These are phyloP conservation scores for Fusarium tupiense DNA, from an alignment of 2,329 filamentous ascomycete genomes.

Conservation along the genomic window DNA sequence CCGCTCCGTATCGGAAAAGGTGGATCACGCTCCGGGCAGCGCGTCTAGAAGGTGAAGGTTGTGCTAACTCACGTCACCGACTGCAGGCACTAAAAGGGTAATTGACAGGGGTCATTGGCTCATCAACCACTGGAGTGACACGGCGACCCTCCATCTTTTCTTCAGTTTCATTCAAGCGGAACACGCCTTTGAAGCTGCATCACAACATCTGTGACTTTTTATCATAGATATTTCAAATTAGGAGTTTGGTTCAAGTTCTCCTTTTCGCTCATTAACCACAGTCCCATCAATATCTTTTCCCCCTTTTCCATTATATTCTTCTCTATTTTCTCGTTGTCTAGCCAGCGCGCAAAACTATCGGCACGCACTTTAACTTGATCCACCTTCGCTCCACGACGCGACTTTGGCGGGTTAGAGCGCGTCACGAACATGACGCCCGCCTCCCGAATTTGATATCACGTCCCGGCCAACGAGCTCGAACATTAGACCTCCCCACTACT, in stretches of 20 bases:
- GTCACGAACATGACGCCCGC: slow-evolving; percentile 54
- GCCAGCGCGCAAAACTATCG: slow-evolving; percentile 29
- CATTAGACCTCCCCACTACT: slow-evolving; percentile 29
- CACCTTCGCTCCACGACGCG: slow-evolving; percentile 46
- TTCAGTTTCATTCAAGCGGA: slow-evolving; percentile 3
- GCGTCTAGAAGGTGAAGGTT: slow-evolving; percentile 5
- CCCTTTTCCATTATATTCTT: background rate
- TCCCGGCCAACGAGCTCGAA: slow-evolving; percentile 36
- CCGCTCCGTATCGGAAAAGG: slow-evolving; percentile 15
- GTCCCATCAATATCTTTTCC: background rate
- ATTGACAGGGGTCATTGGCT: slow-evolving; percentile 12
- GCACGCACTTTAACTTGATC: slow-evolving; percentile 38
- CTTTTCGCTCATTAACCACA: background rate
- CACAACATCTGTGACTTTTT: slow-evolving; percentile 12
- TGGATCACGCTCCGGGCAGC: slow-evolving; percentile 7
- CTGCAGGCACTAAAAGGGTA: slow-evolving; percentile 30
- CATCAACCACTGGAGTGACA: slow-evolving; percentile 36
- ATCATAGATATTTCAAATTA: background rate
- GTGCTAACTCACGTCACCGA: slow-evolving; percentile 31
- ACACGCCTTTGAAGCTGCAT: slow-evolving; percentile 19
- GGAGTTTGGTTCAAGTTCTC: background rate
- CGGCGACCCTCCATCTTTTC: slow-evolving; percentile 33
- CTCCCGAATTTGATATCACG: slow-evolving; percentile 48
- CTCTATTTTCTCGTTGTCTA: slow-evolving; percentile 18
- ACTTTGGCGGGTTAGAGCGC: slow-evolving; percentile 45